Evolutionary conservation across 805 yeast genomes (phyloP).

Genomic region (Kodamaea hsintzibuensis): DNA sequence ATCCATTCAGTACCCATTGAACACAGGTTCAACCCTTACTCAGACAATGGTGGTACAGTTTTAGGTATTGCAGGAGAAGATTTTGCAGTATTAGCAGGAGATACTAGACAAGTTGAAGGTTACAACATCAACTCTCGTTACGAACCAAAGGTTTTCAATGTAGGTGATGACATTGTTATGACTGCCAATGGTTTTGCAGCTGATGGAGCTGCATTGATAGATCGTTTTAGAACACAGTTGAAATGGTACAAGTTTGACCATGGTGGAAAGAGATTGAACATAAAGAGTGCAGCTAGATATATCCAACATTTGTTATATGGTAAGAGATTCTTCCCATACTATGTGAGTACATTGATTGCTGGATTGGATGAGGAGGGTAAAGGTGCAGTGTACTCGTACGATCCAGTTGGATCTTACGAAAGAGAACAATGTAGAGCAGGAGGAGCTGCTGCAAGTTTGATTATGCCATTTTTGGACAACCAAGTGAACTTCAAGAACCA

Average conservation of each 20-base stretch:
- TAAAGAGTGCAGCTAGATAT: slow-evolving; percentile 82
- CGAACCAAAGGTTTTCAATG: slow-evolving; percentile 84
- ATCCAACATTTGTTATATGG: slow-evolving; percentile 89
- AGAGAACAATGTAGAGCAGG: slow-evolving; percentile 97
- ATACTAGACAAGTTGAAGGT: slow-evolving; percentile 95
- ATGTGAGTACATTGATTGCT: slow-evolving; percentile 91
- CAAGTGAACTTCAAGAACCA: slow-evolving; percentile 97
- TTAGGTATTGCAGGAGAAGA: slow-evolving; percentile 97
- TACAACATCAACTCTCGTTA: slow-evolving; percentile 91
- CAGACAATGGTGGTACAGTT: slow-evolving; percentile 96
- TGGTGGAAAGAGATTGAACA: slow-evolving; percentile 62
- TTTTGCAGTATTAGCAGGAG: slow-evolving; percentile 96
- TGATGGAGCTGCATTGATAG: slow-evolving; percentile 84
- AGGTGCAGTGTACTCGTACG: slow-evolving; percentile 94
- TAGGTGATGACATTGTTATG: slow-evolving; percentile 84
- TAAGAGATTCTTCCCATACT: slow-evolving; percentile 94
- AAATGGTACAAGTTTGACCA: slow-evolving; percentile 95
- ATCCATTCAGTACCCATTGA: slow-evolving; percentile 65
- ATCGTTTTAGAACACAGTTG: slow-evolving; percentile 64
- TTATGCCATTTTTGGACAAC: slow-evolving; percentile 96
- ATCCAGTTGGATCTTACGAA: slow-evolving; percentile 97
- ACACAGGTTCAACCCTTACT: slow-evolving; percentile 88
- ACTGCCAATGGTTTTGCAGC: slow-evolving; percentile 97
- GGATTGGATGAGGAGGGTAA: slow-evolving; percentile 90
- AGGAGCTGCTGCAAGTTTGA: slow-evolving; percentile 94